Evolutionary conservation across 805 yeast species (phyloP), one percentile per base, ranked within the genome.

Genomic region (Yamadazyma scolyti): DNA sequence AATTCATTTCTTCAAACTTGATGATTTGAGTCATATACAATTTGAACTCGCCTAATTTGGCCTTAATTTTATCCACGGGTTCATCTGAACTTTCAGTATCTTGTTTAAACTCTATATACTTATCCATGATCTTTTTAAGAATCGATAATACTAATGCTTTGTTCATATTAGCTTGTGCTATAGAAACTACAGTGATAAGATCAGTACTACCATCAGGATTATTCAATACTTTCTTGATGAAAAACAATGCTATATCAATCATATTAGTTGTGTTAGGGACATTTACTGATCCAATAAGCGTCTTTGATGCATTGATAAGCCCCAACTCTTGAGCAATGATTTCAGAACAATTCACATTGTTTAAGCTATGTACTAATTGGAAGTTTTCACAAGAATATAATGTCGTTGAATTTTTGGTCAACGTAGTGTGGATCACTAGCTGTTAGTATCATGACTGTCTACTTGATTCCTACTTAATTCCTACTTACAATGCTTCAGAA

Each of bases 371-470:
- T 1, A 63, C 56, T 22, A 77, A 50, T 15, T 56, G 58, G 26
- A 55, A 51, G 46, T 74, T 74, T 42, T 77, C 82, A 40, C 74
- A 65, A 9, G 82, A 71, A 49, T 72, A 78, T 9, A 77, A 56
- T 0, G 82, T 75, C 5, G 81, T 73, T 11, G 82, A 76, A 46
- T 78, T 77, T 32, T 59, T 52, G 4, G 77, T 68, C 23, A 73
- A 55, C 3, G 77, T 67, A 13, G 73, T 66, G 42, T 63, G 67
- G 12, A 73, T 58, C 39, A 73, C 73, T 67, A 20, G 28, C 4
- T 4, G 45, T 47, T 46, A 46, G 45, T 48, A 44, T 23, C 11
- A 21, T 15, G 15, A 16, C 15, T 20, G 10, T 20, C 25, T n/a
- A 12, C 20, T 7, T 9, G 18, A 16, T n/a, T 17, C 14, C 8